phyloP scores from a whole-genome alignment of 2,329 filamentous ascomycete genomes.

The Epicoccum nigrum region DNA sequence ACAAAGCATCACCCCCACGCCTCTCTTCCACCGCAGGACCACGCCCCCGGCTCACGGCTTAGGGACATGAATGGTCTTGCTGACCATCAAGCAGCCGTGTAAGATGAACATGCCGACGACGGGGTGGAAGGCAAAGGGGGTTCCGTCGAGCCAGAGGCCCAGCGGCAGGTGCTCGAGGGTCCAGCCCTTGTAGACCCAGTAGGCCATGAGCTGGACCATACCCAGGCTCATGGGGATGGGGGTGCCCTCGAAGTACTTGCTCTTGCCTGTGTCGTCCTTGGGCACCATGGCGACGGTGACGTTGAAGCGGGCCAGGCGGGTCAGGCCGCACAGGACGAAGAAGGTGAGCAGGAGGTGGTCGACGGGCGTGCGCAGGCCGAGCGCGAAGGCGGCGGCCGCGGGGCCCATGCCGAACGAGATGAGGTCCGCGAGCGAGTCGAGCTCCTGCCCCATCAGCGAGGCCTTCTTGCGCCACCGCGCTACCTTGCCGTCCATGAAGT shows the following conservation, averaged over 20 bases:
- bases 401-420: conserved; percentile 95
- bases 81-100: conserved; percentile 95
- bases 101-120: conserved; percentile 78
- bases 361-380: conserved; percentile 82
- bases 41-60: conserved; percentile 64
- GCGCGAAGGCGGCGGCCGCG: conserved; percentile 82
- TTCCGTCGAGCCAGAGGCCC: conserved; percentile 71
- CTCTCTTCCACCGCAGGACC: not conserved
- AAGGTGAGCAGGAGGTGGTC: conserved; percentile 84
- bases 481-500: conserved; percentile 97
- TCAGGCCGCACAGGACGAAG: conserved; percentile 94
- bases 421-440: conserved; percentile 93
- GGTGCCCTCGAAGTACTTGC: conserved; percentile 94
- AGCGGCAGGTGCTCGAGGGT: conserved; percentile 78
- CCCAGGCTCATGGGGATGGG: conserved; percentile 90
- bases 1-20: not conserved
- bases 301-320: conserved; percentile 94
- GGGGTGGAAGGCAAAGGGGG: conserved; percentile 81
- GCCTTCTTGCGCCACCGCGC: conserved; percentile 97
- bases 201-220: conserved; percentile 84
- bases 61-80: conserved; percentile 91
- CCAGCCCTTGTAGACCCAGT: conserved; percentile 84
- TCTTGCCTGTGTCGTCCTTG: conserved; percentile 91
- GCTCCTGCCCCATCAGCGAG: conserved; percentile 95
- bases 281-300: conserved; percentile 89